Percentiles rank a stretch among this genome's conserved stretches.
Evolutionary conservation across 257 asterid genomes (phyloP).

Genomic region (Solanum medicagineum): DNA sequence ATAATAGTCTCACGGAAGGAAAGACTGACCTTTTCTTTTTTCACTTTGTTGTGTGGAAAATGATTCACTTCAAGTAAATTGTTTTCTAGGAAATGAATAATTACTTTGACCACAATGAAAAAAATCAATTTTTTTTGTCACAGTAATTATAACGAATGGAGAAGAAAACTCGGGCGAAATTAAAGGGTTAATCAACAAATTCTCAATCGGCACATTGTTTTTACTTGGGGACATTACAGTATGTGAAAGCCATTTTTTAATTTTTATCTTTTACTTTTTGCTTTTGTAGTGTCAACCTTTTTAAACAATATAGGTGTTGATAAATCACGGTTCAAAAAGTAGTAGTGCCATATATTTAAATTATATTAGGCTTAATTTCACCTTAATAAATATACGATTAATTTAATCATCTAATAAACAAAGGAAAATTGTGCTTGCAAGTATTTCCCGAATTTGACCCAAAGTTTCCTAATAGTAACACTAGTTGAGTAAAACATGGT

Average conservation of each 20-base stretch:
- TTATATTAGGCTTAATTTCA: too few species aligned
- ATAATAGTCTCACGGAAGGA: background rate
- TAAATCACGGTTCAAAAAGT: background rate
- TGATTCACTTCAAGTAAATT: background rate
- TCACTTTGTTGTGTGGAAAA: background rate
- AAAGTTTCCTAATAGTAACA: too few species aligned
- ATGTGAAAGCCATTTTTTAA: background rate
- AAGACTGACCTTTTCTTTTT: background rate
- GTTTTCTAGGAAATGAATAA: background rate
- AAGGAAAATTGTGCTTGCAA: too few species aligned
- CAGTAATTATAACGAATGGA: background rate
- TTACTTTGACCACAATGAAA: background rate
- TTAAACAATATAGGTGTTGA: background rate
- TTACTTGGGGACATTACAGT: background rate
- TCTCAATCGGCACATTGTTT: too few species aligned
- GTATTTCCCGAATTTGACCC: too few species aligned
- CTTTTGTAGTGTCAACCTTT: background rate
- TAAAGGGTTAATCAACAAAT: background rate
- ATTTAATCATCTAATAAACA: too few species aligned
- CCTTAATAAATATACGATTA: too few species aligned
- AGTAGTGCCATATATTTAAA: too few species aligned
- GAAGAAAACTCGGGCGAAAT: background rate
- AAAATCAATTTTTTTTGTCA: background rate
- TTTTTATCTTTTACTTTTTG: background rate
- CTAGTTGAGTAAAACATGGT: too few species aligned